Conservation (phyloP, 2,329 filamentous ascomycete species). For the Alternaria alternata region DNA sequence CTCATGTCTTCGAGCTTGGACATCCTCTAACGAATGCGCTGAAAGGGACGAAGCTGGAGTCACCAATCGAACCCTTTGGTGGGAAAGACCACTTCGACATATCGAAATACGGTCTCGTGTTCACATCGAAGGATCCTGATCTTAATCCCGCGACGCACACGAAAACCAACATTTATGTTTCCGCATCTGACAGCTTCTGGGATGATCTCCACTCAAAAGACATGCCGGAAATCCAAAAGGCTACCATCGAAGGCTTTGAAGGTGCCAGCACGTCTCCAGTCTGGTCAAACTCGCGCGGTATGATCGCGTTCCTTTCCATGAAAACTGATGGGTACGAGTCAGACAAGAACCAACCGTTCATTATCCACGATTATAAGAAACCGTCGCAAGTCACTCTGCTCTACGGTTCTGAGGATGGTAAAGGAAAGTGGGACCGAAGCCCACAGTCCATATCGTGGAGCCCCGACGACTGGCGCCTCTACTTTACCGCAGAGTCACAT, state of each 20-base stretch:
- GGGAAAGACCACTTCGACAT: constrained; percentile 83
- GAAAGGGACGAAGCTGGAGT: constrained; percentile 65
- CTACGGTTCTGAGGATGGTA: constrained; percentile 68
- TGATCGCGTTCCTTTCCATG: constrained; percentile 83
- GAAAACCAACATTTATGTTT: constrained; percentile 80
- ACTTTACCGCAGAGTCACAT: constrained; percentile 76
- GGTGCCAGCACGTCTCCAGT: constrained; percentile 73
- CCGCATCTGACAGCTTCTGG: constrained; percentile 67
- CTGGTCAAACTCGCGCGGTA: constrained; percentile 77
- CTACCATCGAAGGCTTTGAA: constrained; percentile 65
- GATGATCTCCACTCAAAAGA: constrained; percentile 22
- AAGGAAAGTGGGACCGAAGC: constrained; percentile 66
- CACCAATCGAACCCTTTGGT: constrained; percentile 79
- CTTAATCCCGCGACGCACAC: constrained; percentile 77
- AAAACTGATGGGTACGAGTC: constrained; percentile 78
- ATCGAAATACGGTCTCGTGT: constrained; percentile 69
- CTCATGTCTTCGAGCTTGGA: not conserved
- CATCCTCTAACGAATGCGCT: constrained; percentile 69
- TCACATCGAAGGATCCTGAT: constrained; percentile 77
- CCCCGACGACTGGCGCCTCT: constrained; percentile 65
- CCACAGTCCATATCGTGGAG: constrained; percentile 62
- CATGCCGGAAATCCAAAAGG: constrained; percentile 55
- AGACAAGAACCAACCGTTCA: constrained; percentile 74
- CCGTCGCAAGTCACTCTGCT: constrained; percentile 66
- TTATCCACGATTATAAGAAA: constrained; percentile 68